phyloP scores from a whole-genome alignment of 148 eudicot genomes.

The Talinum fruticosum region DNA sequence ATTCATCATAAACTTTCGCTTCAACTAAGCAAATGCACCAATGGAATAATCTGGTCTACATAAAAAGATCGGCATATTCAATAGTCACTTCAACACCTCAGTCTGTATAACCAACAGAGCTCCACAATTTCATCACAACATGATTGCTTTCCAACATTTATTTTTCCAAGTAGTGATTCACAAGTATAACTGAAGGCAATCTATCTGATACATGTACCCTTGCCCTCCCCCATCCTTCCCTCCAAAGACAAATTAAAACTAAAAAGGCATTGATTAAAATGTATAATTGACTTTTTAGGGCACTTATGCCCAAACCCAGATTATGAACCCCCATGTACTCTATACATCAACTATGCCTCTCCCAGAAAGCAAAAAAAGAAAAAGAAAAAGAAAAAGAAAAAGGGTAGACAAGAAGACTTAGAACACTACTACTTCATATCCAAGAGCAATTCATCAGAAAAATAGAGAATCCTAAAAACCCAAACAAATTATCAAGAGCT shows the following conservation, averaged over 20 bases:
- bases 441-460: background rate
- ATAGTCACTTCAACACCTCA: background rate
- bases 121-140: background rate
- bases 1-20: background rate
- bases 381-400: too few relatives aligned
- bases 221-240: background rate
- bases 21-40: background rate
- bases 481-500: background rate
- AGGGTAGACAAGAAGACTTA: background rate
- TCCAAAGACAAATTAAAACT: background rate
- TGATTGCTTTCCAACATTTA: background rate
- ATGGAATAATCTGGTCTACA: constrained; percentile 4
- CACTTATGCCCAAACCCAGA: background rate
- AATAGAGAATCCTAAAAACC: background rate
- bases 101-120: background rate
- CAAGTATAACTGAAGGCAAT: background rate
- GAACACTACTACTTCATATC: background rate
- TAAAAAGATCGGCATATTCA: background rate
- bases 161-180: background rate
- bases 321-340: background rate
- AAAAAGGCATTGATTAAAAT: too few relatives aligned
- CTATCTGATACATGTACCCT: background rate
- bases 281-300: background rate
- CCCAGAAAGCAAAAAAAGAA: too few relatives aligned
- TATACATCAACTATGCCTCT: background rate